Conservation (phyloP, 768 basidiomycete species). For the Russula brevipes region DNA sequence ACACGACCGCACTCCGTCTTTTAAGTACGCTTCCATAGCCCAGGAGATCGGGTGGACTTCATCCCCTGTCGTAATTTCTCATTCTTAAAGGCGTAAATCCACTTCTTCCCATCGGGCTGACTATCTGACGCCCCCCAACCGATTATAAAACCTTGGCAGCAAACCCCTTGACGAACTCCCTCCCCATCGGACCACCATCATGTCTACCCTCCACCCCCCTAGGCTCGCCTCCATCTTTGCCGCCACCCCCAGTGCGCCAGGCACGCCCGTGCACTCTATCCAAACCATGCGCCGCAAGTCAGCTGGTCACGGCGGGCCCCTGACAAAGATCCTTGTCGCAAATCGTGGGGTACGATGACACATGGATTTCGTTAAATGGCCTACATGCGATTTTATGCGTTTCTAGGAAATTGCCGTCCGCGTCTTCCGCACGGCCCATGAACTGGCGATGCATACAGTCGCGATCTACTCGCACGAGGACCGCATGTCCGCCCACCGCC, state of each 20-base stretch:
- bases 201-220: constrained; percentile 54
- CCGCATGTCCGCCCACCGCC: constrained; percentile 92
- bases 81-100: not conserved
- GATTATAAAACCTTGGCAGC: constrained; percentile 14
- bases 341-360: constrained; percentile 75
- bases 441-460: constrained; percentile 98
- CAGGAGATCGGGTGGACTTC: not conserved
- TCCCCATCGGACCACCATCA: constrained; percentile 19
- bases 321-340: constrained; percentile 89
- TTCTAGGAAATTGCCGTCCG: constrained; percentile 95
- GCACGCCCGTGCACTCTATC: constrained; percentile 86
- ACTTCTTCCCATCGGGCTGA: constrained; percentile 9
- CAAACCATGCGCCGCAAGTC: constrained; percentile 88
- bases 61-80: not conserved
- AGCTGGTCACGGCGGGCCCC: constrained; percentile 83
- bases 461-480: constrained; percentile 99
- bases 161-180: not conserved
- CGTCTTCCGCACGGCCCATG: constrained; percentile 97
- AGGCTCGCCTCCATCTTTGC: constrained; percentile 69
- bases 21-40: not conserved
- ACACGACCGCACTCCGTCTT: not conserved
- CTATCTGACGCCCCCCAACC: constrained; percentile 4
- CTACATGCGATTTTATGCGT: constrained; percentile 1
- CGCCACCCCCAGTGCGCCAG: constrained; percentile 67
- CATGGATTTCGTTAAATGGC: constrained; percentile 13